These are phyloP conservation scores for Trametes cingulata DNA, from an alignment of 768 basidiomycete genomes.

Conservation along the genomic window DNA sequence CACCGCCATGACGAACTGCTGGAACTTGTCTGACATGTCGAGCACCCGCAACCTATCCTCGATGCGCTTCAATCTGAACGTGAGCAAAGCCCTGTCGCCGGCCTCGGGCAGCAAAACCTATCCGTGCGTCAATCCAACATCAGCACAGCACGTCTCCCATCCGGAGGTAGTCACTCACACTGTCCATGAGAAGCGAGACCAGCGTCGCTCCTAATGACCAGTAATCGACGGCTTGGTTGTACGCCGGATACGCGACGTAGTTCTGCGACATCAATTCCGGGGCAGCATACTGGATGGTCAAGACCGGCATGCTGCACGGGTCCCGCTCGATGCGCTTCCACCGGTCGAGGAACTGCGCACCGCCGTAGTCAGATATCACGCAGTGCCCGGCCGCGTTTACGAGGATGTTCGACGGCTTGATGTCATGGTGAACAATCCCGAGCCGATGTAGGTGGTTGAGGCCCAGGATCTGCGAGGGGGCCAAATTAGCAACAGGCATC, in stretches of 20 bases:
- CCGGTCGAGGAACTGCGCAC: conserved; percentile 47
- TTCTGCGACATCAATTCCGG: conserved; percentile 26
- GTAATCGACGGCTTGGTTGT: conserved; percentile 49
- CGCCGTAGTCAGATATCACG: conserved; percentile 59
- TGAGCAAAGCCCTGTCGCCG: neutral
- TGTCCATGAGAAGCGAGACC: conserved; percentile 39
- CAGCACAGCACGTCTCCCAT: neutral
- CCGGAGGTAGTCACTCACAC: conserved; percentile 6
- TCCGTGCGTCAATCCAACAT: neutral
- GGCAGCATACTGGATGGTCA: conserved; percentile 26
- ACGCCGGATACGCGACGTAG: conserved; percentile 36
- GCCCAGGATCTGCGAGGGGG: conserved; percentile 23
- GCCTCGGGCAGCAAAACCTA: neutral
- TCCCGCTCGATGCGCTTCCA: conserved; percentile 28
- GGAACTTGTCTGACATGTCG: neutral
- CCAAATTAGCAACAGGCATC: neutral
- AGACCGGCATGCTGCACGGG: conserved; percentile 2
- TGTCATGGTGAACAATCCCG: conserved; percentile 57
- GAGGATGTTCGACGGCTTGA: conserved; percentile 55
- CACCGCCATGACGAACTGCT: conserved; percentile 8
- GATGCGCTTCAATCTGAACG: neutral
- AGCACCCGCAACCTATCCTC: neutral
- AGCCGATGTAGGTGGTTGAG: conserved; percentile 46
- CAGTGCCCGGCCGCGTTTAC: conserved; percentile 37
- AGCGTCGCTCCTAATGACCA: conserved; percentile 51